Evolutionary conservation across 2,329 filamentous ascomycete species (phyloP).

Genomic region (Colletotrichum sp.): DNA sequence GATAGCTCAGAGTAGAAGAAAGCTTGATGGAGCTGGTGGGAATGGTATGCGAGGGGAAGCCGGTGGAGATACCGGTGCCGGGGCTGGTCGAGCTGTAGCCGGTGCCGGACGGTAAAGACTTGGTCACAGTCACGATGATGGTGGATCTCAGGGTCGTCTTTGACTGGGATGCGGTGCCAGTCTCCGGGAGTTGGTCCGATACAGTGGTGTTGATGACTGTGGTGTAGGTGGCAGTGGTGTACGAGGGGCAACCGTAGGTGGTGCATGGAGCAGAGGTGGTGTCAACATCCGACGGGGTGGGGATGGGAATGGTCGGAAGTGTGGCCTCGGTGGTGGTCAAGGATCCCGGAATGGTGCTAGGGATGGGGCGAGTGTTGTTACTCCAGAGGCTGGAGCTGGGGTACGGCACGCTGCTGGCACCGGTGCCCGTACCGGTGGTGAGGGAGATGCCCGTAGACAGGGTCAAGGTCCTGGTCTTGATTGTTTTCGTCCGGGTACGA

Average conservation of each 20-base stretch:
- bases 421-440: neutral
- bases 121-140: conserved; percentile 5
- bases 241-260: neutral
- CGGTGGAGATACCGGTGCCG: neutral
- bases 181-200: neutral
- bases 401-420: neutral
- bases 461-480: neutral
- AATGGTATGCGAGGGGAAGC: neutral
- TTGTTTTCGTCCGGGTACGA: neutral
- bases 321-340: neutral
- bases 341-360: neutral
- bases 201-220: conserved; percentile 10
- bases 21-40: neutral
- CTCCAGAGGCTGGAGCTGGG: neutral
- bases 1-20: conserved; percentile 7
- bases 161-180: neutral
- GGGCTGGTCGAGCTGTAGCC: neutral
- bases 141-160: neutral
- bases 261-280: neutral
- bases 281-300: neutral
- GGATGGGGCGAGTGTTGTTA: neutral
- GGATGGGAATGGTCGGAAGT: neutral
- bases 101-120: neutral
- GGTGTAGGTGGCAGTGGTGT: conserved; percentile 5
- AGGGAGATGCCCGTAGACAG: neutral